Conservation (phyloP, 306 rosid species). For the Rosa persica region DNA sequence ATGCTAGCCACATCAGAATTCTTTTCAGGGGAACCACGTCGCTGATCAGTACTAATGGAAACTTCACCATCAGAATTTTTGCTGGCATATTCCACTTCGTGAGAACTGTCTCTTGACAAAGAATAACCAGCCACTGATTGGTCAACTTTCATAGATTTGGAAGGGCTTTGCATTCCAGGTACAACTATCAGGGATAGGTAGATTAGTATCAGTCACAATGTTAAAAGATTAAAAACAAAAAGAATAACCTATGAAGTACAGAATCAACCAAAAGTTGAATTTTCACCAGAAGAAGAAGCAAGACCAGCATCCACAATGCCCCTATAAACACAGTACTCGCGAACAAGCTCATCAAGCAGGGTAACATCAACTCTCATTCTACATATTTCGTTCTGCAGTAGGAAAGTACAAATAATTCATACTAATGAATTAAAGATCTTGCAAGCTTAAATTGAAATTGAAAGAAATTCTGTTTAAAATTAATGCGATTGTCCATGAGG, state of each 20-base stretch:
- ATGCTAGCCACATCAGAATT: slow-evolving; percentile 67
- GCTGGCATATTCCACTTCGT: slow-evolving; percentile 58
- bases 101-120: slow-evolving; percentile 63
- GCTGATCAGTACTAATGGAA: slow-evolving; percentile 57
- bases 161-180: slow-evolving; percentile 47
- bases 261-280: slow-evolving; percentile 6
- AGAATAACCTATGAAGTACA: not conserved
- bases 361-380: slow-evolving; percentile 82
- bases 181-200: slow-evolving; percentile 24
- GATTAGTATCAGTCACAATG: slow-evolving; percentile 25
- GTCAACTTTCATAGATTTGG: slow-evolving; percentile 52
- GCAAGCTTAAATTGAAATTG: not conserved
- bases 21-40: slow-evolving; percentile 73
- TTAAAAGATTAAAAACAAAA: not conserved
- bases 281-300: slow-evolving; percentile 38
- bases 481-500: not conserved
- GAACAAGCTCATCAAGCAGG: slow-evolving; percentile 92
- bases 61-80: slow-evolving; percentile 84
- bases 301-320: slow-evolving; percentile 84
- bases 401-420: slow-evolving; percentile 24
- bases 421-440: not conserved
- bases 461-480: not conserved
- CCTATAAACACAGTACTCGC: slow-evolving; percentile 91
- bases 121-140: slow-evolving; percentile 48
- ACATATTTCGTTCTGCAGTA: slow-evolving; percentile 89